These are phyloP conservation scores for Paradendryphiella salina DNA, from an alignment of 2,329 filamentous ascomycete species.

Conservation along the genomic window DNA sequence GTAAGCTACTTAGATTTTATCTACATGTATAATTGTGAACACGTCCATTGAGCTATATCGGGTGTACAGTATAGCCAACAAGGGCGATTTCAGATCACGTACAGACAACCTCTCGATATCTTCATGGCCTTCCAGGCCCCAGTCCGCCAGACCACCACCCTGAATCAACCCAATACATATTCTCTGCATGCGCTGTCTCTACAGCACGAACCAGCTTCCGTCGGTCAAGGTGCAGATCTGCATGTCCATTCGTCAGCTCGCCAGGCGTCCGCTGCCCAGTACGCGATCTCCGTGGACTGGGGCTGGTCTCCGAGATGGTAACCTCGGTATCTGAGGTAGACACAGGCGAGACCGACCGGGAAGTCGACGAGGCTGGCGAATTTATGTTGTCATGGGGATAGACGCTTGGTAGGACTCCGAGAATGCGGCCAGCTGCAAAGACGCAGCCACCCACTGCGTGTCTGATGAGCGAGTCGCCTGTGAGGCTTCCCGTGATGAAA, in stretches of 20 bases:
- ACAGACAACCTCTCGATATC: neutral
- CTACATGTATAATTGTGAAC: too few relatives aligned
- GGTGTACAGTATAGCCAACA: neutral
- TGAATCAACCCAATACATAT: slow-evolving; percentile 38
- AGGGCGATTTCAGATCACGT: neutral
- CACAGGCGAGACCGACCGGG: slow-evolving; percentile 28
- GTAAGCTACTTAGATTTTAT: too few relatives aligned
- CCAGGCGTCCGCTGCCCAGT: slow-evolving; percentile 22
- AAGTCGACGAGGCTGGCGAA: slow-evolving; percentile 21
- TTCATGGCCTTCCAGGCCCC: slow-evolving; percentile 15
- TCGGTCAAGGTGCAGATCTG: slow-evolving; percentile 46
- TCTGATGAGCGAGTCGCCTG: slow-evolving; percentile 63
- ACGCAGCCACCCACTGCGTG: slow-evolving; percentile 64
- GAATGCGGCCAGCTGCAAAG: slow-evolving; percentile 58
- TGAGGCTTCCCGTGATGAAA: slow-evolving; percentile 62
- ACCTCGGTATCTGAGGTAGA: slow-evolving; percentile 23
- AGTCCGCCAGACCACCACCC: slow-evolving; percentile 46
- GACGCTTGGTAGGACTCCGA: slow-evolving; percentile 29
- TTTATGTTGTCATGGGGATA: slow-evolving; percentile 19
- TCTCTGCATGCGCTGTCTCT: slow-evolving; percentile 37
- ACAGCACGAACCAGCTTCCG: slow-evolving; percentile 35
- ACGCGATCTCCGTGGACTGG: slow-evolving; percentile 9
- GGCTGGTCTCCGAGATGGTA: slow-evolving; percentile 3
- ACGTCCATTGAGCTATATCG: neutral
- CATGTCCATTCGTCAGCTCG: slow-evolving; percentile 42